Base-by-base conservation (phyloP, 129 eudicot genomes). In the Chrysanthemum lavandulifolium region DNA sequence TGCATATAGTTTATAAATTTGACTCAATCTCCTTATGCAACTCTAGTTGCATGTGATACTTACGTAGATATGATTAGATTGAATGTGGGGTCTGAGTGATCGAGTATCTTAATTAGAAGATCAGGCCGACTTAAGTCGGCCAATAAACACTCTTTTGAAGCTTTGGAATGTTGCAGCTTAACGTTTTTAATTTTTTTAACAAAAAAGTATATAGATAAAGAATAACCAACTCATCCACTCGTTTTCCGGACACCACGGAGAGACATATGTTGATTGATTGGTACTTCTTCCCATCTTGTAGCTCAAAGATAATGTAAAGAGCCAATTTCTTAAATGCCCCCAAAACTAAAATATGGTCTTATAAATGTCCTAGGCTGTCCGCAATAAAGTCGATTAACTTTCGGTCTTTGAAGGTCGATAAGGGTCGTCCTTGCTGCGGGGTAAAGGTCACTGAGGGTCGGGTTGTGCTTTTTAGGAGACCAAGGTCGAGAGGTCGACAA, bases 81-180 rank as follows among this genome's bases (percentile, higher is more conserved):
- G 48, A 13, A 10, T 60, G 76, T 60, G 65, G 81, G 65, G 71
- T 64, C 50, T 13, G 6, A 45, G 12, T 62, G 40, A 61, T 10
- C 10, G 25, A 55, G 2, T 12, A 33, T 14, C 29, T 23, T 64
- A 29, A 40, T 21, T 7, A 16, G 65, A 7, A 61, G 54, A 70
- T 63, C 27, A 71, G 71, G 82, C 82, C 82, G 82, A 78, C 77
- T 78, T n/a, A 61, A 78, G 82, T 78, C 77, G 77, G 77, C 82
- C 59, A 65, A 16, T 7, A 43, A 73, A 61, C 9, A 62, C 55
- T 40, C 55, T 40, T 65, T 64, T 63, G 65, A 61, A 70, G 67
- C 15, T 61, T 69, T 77, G 81, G 75, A 77, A n/a, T 59, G 58
- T 70, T 69, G 76, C 60, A 48, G 40, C 76, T 70, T 70, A 70